Evolutionary conservation across 164 flowering plant species (phyloP), one percentile per base, ranked within the genome.

Genomic region (Nelumbo lutea): DNA sequence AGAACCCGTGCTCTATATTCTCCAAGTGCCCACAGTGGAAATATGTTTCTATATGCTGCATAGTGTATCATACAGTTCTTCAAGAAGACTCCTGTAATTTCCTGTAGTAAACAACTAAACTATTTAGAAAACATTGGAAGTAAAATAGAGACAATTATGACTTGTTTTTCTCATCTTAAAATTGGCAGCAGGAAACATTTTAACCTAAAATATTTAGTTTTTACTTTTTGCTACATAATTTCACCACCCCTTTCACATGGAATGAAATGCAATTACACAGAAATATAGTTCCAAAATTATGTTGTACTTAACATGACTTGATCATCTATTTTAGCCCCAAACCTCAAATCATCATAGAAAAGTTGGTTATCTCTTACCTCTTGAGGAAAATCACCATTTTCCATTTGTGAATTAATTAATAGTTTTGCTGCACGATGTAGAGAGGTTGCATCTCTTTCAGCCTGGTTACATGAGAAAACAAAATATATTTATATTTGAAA

Each of bases 21-120:
- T 52, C 78, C 86, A 9, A 84, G 82, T 2, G 84, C 87, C 85
- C 84, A 82, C 40, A 79, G 74, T 1, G 87, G 84, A 51, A 80
- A 84, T 38, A 80, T 76, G 58, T 81, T 81, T 45, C 83, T 61
- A 63, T 79, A 84, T 1, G 82, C 69, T 44, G 88, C 52, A 51
- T 85, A 85, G 56, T 66, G 76, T n/a, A 83, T 15, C 58, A 71
- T 81, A 50, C 88, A 84, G 50, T 83, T 83, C 79, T 68, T 79
- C 68, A 68, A 81, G 75, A 78, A 81, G 1, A 77, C 85, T 52
- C 88, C 88, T 1, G 70, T 78, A 10, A 85, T 79, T 65, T 81
- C 86, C 85, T 85, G 83, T 52, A 14, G 14, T 1, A 27, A 57
- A 58, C 7, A 53, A 67, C 60, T 10, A n/a, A 56, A 3, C 4